Evolutionary conservation across 1,284 basidiomycete genomes (phyloP).

Genomic region (Ganoderma lucidum): DNA sequence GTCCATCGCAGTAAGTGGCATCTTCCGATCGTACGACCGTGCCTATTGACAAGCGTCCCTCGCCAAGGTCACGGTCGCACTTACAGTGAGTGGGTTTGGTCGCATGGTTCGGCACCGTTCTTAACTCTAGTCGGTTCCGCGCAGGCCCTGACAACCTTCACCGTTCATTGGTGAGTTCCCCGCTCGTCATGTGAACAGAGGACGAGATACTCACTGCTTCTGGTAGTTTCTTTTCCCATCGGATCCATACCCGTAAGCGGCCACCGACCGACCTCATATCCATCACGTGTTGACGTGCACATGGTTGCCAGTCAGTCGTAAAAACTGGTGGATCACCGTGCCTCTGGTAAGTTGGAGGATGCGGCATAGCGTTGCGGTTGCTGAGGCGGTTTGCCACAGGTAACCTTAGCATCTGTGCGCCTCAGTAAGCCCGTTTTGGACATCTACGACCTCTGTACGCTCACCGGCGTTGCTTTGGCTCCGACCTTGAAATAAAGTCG

Average conservation of each 20-base stretch:
- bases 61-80: slow-evolving; percentile 21
- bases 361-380: not conserved
- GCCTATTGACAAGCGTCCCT: not conserved
- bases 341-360: slow-evolving; percentile 19
- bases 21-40: not conserved
- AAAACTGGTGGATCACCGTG: slow-evolving; percentile 25
- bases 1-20: slow-evolving; percentile 20
- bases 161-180: slow-evolving; percentile 22
- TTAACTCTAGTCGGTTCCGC: not conserved
- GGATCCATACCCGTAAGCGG: slow-evolving; percentile 23
- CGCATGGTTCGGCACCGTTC: not conserved
- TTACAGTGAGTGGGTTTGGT: slow-evolving; percentile 14
- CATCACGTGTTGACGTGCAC: not conserved
- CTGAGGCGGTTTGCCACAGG: slow-evolving; percentile 5
- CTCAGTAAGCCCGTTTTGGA: slow-evolving; percentile 13
- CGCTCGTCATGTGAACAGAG: not conserved
- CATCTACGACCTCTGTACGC: not conserved
- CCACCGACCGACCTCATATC: not conserved
- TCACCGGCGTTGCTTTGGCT: not conserved
- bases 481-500: not conserved
- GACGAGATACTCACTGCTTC: not conserved
- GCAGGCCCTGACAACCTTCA: slow-evolving; percentile 21
- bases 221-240: slow-evolving; percentile 27
- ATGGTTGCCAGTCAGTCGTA: slow-evolving; percentile 19
- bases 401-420: slow-evolving; percentile 12